These are phyloP conservation scores for Xerocomus potaroensis DNA, from an alignment of 768 basidiomycete species.

Conservation along the genomic window DNA sequence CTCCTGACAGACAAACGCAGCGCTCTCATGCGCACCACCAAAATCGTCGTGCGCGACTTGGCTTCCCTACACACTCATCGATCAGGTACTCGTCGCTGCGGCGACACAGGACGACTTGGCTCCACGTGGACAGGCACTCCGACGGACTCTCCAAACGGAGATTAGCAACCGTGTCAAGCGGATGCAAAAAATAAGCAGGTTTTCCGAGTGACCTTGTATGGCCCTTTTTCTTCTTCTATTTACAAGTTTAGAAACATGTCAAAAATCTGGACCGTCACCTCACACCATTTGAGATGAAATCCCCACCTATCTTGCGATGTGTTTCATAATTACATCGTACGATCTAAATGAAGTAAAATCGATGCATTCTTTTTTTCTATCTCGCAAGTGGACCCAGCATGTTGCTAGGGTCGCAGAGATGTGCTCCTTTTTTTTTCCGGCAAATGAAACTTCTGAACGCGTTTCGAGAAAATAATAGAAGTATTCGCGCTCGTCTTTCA, in stretches of 20 bases:
- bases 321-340: constrained; percentile 8
- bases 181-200: constrained; percentile 60
- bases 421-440: background rate
- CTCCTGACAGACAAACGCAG: constrained; percentile 44
- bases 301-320: background rate
- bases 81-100: constrained; percentile 71
- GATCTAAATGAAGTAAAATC: constrained; percentile 5
- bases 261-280: too few relatives aligned
- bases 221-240: too few relatives aligned
- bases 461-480: constrained; percentile 2
- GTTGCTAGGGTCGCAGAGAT: constrained; percentile 12
- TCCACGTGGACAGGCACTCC: constrained; percentile 35
- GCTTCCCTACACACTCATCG: constrained; percentile 81
- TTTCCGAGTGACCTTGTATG: constrained; percentile 18
- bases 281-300: background rate
- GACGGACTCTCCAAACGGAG: constrained; percentile 53
- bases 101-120: constrained; percentile 49
- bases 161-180: constrained; percentile 62
- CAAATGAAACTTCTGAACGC: constrained; percentile 15
- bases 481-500: constrained; percentile 1
- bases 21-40: constrained; percentile 47
- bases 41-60: constrained; percentile 62
- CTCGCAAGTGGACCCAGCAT: too few relatives aligned
- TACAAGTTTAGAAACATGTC: too few relatives aligned
- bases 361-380: constrained; percentile 2